Evolutionary conservation across 202 grass and related monocot species (phyloP), one percentile per base, ranked within the genome.

Genomic region (Schoenoplectus triqueter): DNA sequence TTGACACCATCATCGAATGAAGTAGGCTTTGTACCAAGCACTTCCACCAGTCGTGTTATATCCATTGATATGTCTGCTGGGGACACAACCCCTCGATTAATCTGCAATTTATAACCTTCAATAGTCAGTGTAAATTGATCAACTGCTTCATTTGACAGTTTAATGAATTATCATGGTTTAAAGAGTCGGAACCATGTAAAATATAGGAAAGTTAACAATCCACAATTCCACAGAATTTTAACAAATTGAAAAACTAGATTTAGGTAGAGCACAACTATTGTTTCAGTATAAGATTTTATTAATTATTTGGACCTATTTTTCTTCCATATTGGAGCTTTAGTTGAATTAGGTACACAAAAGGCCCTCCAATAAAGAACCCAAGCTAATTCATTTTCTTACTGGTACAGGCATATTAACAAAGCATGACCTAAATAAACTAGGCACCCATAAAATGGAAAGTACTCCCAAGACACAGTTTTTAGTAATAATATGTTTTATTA

Each of bases 1-100:
- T 73, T 90, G 50, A 93, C 91, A 87, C 95, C 95, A 86, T 94
- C 90, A 10, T 86, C 72, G 44, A 95, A 98, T 85, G 91, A 88
- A 80, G 87, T 66, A 62, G 93, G 89, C 71, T 69, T 87, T 84
- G 89, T 89, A 80, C 90, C 84, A 80, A 98, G 84, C 49, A 89
- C 69, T 73, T 92, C 85, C 72, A 87, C 88, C 84, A 95, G 68
- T 86, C 69, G 91, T 78, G 80, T 88, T 89, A 94, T 98, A 90
- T 98, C 90, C 93, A 95, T 98, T 66, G 93, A 98, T 93, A 95
- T 98, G 68, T 95, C 96, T 80, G 96, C 22, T 61, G 96, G 93
- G 62, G 96, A 95, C 69, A 87, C 87, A 60, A 98, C 93, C 39
- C 93, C 95, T 9, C 93, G 85, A 78, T 95, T 85, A 64, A 94